Percentiles rank a stretch among this genome's conserved stretches.
phyloP scores from a whole-genome alignment of 169 alveolate genomes.

The Babesia microti region DNA sequence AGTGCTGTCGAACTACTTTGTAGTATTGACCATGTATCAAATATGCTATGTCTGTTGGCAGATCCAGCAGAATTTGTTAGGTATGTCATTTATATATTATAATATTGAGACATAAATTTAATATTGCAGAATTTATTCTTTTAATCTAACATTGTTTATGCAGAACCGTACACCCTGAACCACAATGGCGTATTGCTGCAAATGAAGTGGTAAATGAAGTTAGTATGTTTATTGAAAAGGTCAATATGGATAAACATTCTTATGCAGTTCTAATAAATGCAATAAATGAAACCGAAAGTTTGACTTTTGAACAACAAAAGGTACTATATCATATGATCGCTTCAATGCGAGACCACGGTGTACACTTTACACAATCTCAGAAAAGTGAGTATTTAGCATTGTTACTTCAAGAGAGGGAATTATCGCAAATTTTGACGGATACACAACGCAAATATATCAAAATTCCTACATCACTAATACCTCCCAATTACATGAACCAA shows the following conservation, averaged over 20 bases:
- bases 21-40: constrained; percentile 55
- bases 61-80: constrained; percentile 53
- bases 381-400: constrained; percentile 24
- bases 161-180: constrained; percentile 50
- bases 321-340: constrained; percentile 55
- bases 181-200: constrained; percentile 46
- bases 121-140: background rate
- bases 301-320: constrained; percentile 43
- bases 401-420: constrained; percentile 14
- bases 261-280: constrained; percentile 40
- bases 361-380: constrained; percentile 31
- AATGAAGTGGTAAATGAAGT: constrained; percentile 46
- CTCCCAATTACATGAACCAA: constrained; percentile 15
- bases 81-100: background rate
- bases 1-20: constrained; percentile 26
- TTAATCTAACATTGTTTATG: constrained; percentile 4
- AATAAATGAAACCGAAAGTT: constrained; percentile 17
- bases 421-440: too few relatives aligned
- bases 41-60: constrained; percentile 53
- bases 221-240: constrained; percentile 38
- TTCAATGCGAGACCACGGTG: constrained; percentile 66
- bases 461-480: constrained; percentile 15
- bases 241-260: constrained; percentile 46
- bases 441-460: background rate
- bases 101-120: background rate